Evolutionary conservation across 2,329 filamentous ascomycete species (phyloP), one percentile per base, ranked within the genome.

Genomic region (Penicillium sp.): DNA sequence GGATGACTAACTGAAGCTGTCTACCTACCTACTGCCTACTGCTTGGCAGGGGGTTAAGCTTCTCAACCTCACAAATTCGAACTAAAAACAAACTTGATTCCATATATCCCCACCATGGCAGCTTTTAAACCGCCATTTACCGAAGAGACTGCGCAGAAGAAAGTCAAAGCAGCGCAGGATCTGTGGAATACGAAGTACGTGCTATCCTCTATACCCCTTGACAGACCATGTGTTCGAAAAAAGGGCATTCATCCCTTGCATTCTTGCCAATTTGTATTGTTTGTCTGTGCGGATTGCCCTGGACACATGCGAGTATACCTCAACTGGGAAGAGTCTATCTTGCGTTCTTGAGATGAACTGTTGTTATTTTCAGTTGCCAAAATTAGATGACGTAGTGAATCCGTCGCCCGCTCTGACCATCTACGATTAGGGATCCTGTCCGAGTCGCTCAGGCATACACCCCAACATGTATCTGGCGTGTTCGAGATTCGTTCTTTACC

Each of bases 111-210:
- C 17, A 54, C 19, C 25, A 78, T 78, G 76, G 75, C 76, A 3
- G 69, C 73, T 51, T 62, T 77, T 35, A 75, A 71, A 49, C 91
- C 91, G 4, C 91, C 91, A 0, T 95, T 92, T 72, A 93, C 86
- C 4, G 79, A 83, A 25, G 87, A 90, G 70, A 88, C 86, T 1
- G 91, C 91, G 2, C 78, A 78, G 17, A 78, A 81, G 58, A 95
- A 95, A 73, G 91, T 95, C 62, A 95, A 95, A 76, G 87, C 86
- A 19, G 91, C 90, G 0, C 91, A 96, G 71, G 84, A 91, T 71
- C 80, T 88, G 3, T 95, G 91, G 91, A 96, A 95, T 69, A 88
- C 86, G 1, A 83, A 80, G 89, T 90, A 73, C 64, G 77, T 59
- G 13, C 60, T 52, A 17, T 33, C 10, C 33, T 35, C 9, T 15